These are phyloP conservation scores for Moesziomyces aphidis DNA, from an alignment of 1,284 basidiomycete species.

Conservation along the genomic window DNA sequence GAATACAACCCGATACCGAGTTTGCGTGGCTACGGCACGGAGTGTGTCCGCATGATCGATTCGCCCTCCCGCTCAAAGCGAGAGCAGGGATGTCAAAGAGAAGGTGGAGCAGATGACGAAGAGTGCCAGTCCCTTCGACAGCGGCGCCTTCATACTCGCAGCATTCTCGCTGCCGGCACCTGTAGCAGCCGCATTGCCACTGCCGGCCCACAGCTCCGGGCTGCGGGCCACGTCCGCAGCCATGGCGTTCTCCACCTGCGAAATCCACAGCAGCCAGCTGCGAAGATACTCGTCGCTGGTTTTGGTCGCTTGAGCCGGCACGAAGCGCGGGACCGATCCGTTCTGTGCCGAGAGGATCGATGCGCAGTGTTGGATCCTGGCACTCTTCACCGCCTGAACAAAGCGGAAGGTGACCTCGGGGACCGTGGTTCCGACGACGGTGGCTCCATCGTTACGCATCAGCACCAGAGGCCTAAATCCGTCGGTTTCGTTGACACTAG, in stretches of 20 bases:
- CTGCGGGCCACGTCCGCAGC: conserved; percentile 23
- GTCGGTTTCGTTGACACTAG: conserved; percentile 15
- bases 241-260: conserved; percentile 25
- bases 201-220: conserved; percentile 35
- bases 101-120: neutral
- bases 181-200: conserved; percentile 1
- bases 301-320: conserved; percentile 19
- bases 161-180: neutral
- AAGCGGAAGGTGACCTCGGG: conserved; percentile 39
- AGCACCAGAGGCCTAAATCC: conserved; percentile 45
- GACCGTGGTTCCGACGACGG: conserved; percentile 25
- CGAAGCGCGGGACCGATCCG: conserved; percentile 10
- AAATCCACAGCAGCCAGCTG: conserved; percentile 43
- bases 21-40: neutral
- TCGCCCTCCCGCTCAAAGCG: neutral
- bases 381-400: conserved; percentile 36
- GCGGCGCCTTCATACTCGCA: neutral
- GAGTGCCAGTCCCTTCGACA: neutral
- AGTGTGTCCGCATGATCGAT: neutral
- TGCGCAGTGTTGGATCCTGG: conserved; percentile 25
- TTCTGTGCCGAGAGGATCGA: conserved; percentile 3
- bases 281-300: conserved; percentile 31
- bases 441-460: conserved; percentile 47
- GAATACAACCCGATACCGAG: neutral
- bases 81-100: neutral